Conservation (phyloP, 139 green algal species). For the Pedinophyceae sp. region DNA sequence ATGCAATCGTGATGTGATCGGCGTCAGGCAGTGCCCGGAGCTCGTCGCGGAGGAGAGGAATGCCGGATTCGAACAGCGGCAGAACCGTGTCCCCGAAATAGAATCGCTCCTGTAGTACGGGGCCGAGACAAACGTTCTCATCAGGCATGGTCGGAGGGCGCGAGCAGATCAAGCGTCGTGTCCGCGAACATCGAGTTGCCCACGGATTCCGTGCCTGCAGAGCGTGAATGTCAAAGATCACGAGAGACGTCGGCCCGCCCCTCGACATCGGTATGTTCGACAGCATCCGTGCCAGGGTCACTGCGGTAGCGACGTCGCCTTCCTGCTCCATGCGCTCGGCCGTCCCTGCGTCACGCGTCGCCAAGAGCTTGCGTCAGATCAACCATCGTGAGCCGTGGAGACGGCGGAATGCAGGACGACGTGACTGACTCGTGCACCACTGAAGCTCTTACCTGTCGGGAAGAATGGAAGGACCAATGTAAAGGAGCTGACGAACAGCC, state of each 20-base stretch:
- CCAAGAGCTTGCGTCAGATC: no score
- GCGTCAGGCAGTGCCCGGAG: constrained; percentile 54
- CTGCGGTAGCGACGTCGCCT: constrained; percentile 83
- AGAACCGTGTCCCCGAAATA: constrained; percentile 97
- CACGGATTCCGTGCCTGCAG: constrained; percentile 41
- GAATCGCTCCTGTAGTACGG: constrained; percentile 79
- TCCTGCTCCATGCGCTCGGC: constrained; percentile 48
- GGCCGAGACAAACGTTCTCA: background rate
- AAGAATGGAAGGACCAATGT: constrained; percentile 97
- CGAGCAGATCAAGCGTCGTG: constrained; percentile 3
- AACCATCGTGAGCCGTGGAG: no score
- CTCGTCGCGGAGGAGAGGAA: constrained; percentile 71
- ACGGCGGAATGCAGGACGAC: no score
- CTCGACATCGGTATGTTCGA: constrained; percentile 83
- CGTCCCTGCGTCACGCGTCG: no score
- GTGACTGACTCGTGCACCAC: no score
- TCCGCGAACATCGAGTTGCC: constrained; percentile 6
- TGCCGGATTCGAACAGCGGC: constrained; percentile 86
- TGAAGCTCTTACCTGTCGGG: constrained; percentile 91
- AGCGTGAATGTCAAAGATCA: constrained; percentile 98
- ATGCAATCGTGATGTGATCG: constrained; percentile 78
- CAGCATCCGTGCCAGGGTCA: constrained; percentile 89
- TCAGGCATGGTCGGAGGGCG: background rate
- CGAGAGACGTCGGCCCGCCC: constrained; percentile 74
- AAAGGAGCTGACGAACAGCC: constrained; percentile 91